phyloP scores from a whole-genome alignment of 768 basidiomycete species.

The Strobilomyces echinocephalus region DNA sequence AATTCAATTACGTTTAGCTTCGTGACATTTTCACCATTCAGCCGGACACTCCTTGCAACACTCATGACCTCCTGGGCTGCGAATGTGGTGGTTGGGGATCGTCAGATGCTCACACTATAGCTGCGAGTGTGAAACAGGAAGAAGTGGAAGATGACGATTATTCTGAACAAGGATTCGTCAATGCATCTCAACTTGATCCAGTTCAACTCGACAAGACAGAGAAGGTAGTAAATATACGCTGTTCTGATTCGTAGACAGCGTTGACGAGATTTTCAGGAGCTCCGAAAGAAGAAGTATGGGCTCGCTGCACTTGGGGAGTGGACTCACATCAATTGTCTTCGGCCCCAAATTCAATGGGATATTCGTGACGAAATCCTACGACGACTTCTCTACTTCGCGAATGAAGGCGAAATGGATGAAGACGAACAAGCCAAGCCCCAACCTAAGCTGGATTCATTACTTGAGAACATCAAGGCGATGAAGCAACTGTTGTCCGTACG shows the following conservation, averaged over 20 bases:
- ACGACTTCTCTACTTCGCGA: conserved; percentile 33
- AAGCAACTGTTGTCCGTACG: conserved; percentile 38
- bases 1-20: conserved; percentile 45
- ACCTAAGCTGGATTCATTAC: conserved; percentile 30
- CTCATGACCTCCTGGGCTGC: conserved; percentile 89
- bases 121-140: conserved; percentile 16
- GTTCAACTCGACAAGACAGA: conserved; percentile 44
- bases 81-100: conserved; percentile 43
- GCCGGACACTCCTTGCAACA: conserved; percentile 74
- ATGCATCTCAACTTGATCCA: conserved; percentile 57
- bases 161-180: conserved; percentile 49
- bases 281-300: conserved; percentile 61
- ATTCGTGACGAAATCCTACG: conserved; percentile 67
- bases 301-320: conserved; percentile 75
- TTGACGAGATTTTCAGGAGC: conserved; percentile 40
- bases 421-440: conserved; percentile 12
- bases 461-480: conserved; percentile 40
- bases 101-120: neutral
- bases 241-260: neutral
- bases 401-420: conserved; percentile 11
- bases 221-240: conserved; percentile 41
- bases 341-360: conserved; percentile 37
- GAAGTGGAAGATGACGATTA: conserved; percentile 29
- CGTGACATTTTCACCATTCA: conserved; percentile 91
- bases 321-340: conserved; percentile 78